Conservation (phyloP, 306 rosid genomes). For the Cicer pinnatifidum region DNA sequence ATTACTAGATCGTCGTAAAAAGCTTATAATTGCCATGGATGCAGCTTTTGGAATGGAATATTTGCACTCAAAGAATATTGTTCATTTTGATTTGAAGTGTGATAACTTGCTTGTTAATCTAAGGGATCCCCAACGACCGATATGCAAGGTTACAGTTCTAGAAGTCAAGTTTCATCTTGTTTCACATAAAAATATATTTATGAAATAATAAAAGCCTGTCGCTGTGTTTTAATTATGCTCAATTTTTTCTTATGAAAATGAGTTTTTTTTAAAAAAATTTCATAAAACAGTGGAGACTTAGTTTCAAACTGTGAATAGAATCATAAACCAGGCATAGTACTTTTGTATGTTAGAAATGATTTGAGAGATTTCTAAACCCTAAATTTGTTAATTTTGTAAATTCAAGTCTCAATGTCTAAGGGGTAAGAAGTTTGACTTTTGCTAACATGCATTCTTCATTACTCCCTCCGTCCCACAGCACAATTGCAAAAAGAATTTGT, state of each 20-base stretch:
- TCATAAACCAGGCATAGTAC: background rate
- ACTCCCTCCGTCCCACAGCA: too few relatives aligned
- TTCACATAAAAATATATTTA: conserved; percentile 16
- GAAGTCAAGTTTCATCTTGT: conserved; percentile 31
- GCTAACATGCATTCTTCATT: too few relatives aligned
- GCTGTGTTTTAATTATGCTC: background rate
- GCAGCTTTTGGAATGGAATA: conserved; percentile 98
- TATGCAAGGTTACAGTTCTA: conserved; percentile 76
- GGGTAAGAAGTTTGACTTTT: background rate
- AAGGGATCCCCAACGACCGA: conserved; percentile 86
- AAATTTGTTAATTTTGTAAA: background rate
- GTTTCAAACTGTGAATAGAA: background rate
- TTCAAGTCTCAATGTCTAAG: conserved; percentile 20
- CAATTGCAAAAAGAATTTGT: too few relatives aligned
- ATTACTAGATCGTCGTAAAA: conserved; percentile 79
- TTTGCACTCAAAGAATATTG: conserved; percentile 88
- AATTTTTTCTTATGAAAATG: conserved; percentile 8
- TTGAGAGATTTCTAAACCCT: background rate
- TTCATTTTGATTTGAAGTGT: conserved; percentile 94
- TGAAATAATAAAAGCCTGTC: conserved; percentile 18
- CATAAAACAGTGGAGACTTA: background rate
- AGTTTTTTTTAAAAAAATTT: background rate
- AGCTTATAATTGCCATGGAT: conserved; percentile 89
- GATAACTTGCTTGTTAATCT: conserved; percentile 92
- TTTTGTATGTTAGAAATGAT: conserved; percentile 8